Conservation (phyloP, 352 stramenopile genomes). For the Pythium periplocum region DNA sequence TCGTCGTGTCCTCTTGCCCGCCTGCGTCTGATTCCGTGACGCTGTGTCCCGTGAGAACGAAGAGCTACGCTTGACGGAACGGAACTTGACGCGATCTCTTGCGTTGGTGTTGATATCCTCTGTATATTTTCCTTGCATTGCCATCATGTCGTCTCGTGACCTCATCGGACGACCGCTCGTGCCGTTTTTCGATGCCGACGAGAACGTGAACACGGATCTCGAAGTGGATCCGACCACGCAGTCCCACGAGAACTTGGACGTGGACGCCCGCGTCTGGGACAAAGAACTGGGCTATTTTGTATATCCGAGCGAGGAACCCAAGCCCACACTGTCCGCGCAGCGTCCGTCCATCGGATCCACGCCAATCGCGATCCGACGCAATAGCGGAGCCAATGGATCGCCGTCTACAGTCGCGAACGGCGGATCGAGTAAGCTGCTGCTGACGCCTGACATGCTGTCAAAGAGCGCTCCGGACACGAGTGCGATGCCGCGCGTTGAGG, state of each 20-base stretch:
- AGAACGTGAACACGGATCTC: constrained; percentile 71
- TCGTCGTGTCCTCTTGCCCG: too few relatives aligned
- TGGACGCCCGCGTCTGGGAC: constrained; percentile 83
- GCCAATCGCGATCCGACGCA: constrained; percentile 20
- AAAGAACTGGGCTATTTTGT: constrained; percentile 80
- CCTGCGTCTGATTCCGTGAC: too few relatives aligned
- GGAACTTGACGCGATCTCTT: too few relatives aligned
- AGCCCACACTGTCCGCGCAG: neutral
- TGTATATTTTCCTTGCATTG: too few relatives aligned
- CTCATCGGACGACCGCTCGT: constrained; percentile 67
- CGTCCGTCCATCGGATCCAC: constrained; percentile 4
- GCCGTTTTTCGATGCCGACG: constrained; percentile 67
- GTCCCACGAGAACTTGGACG: constrained; percentile 52
- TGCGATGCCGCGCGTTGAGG: constrained; percentile 8
- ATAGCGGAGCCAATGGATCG: too few relatives aligned
- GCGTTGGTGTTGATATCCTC: too few relatives aligned
- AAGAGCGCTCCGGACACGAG: constrained; percentile 40
- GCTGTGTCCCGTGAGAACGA: too few relatives aligned
- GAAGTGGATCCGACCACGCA: constrained; percentile 26
- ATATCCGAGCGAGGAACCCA: constrained; percentile 44
- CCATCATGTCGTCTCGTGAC: constrained; percentile 12
- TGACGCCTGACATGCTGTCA: constrained; percentile 71
- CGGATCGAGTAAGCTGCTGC: constrained; percentile 33
- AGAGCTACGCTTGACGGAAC: too few relatives aligned
- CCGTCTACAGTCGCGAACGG: constrained; percentile 2